Evolutionary conservation across 306 rosid genomes (phyloP).

Genomic region (Myrica gale): DNA sequence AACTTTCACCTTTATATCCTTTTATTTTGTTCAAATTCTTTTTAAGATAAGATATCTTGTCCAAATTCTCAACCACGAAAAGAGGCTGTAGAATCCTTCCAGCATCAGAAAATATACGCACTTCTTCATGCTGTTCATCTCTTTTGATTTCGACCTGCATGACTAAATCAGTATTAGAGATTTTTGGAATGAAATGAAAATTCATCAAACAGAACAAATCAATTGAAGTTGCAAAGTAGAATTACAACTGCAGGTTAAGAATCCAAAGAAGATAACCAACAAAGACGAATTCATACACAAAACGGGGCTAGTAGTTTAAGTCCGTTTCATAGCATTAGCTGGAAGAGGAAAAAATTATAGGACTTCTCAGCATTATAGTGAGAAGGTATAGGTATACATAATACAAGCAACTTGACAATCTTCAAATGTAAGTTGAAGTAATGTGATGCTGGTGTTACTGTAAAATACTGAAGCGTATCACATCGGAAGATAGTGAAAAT

Average conservation of each 20-base stretch:
- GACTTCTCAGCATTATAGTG: background rate
- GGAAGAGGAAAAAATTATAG: background rate
- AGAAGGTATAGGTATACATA: background rate
- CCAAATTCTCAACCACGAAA: constrained; percentile 70
- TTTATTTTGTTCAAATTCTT: constrained; percentile 57
- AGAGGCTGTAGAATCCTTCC: constrained; percentile 97
- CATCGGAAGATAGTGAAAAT: background rate
- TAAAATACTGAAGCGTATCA: too few relatives aligned
- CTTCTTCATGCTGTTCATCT: constrained; percentile 68
- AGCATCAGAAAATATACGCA: constrained; percentile 80
- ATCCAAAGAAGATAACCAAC: background rate
- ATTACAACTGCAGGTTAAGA: background rate
- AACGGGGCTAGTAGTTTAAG: background rate
- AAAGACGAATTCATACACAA: constrained; percentile 4
- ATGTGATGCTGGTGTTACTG: too few relatives aligned
- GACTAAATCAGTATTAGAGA: constrained; percentile 21
- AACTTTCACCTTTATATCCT: constrained; percentile 46
- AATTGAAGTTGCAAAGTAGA: background rate
- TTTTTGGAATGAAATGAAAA: constrained; percentile 2
- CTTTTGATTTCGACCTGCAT: constrained; percentile 84
- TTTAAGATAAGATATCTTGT: constrained; percentile 24
- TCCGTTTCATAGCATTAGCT: background rate
- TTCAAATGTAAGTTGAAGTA: background rate
- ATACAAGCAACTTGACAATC: background rate
- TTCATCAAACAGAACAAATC: constrained; percentile 8